A percentile compares a stretch with the other conserved stretches of the same genome.
These are phyloP conservation scores for Cryptococcus jaspeensis DNA, from an alignment of 1,284 basidiomycete species.

Conservation along the genomic window DNA sequence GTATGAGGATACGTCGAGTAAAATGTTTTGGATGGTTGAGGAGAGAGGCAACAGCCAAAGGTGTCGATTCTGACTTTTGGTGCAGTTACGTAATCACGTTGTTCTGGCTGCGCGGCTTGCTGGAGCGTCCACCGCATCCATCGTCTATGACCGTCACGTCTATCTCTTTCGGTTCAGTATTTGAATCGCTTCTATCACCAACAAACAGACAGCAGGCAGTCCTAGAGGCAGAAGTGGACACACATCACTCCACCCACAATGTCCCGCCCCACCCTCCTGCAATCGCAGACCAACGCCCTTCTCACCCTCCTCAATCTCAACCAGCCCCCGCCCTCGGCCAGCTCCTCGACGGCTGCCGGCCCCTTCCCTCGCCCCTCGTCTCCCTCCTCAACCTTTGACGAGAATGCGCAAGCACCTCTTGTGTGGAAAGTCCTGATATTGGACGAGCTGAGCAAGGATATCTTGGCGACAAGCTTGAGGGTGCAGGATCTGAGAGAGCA, in stretches of 20 bases:
- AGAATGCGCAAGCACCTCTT: slow-evolving; percentile 62
- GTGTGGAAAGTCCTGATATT: slow-evolving; percentile 97
- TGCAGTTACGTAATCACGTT: too few species aligned
- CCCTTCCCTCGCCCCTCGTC: slow-evolving; percentile 42
- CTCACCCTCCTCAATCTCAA: slow-evolving; percentile 56
- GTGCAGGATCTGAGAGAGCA: slow-evolving; percentile 96
- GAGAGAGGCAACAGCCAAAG: too few species aligned
- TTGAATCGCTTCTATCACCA: too few species aligned
- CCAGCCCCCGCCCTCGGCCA: slow-evolving; percentile 35
- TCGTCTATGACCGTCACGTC: too few species aligned
- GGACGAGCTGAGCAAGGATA: slow-evolving; percentile 93
- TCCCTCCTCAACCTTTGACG: slow-evolving; percentile 36
- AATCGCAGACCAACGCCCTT: slow-evolving; percentile 54
- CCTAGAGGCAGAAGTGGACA: too few species aligned
- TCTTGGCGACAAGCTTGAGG: slow-evolving; percentile 88
- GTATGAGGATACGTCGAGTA: too few species aligned
- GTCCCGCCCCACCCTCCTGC: slow-evolving; percentile 51
- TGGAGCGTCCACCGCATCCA: neutral
- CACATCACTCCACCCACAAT: slow-evolving; percentile 12
- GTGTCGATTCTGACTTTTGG: too few species aligned
- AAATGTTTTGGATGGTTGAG: too few species aligned
- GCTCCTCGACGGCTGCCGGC: slow-evolving; percentile 23
- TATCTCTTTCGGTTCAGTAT: too few species aligned
- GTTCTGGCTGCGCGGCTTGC: neutral
- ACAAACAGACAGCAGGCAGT: too few species aligned